Evolutionary conservation across 495 filamentous ascomycete genomes (phyloP).

Genomic region (Tuber calosporum): DNA sequence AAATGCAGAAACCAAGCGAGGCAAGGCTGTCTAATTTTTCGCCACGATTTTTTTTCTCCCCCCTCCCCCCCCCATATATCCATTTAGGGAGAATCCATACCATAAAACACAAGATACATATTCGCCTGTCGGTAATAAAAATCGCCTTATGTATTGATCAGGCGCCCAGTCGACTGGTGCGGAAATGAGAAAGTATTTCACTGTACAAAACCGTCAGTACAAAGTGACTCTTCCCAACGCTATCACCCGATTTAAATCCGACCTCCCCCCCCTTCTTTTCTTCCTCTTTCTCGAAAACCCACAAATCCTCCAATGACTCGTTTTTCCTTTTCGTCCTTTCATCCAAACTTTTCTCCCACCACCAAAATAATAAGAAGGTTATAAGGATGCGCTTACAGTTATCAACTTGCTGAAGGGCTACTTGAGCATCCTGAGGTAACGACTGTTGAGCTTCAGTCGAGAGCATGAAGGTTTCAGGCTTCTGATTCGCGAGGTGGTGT

Average conservation of each 20-base stretch:
- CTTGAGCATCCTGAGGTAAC: conserved; percentile 90
- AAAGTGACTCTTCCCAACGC: conserved; percentile 20
- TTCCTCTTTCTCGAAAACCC: conserved; percentile 10
- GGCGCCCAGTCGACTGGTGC: conserved; percentile 96
- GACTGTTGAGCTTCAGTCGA: conserved; percentile 93
- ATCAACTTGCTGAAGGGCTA: conserved; percentile 95
- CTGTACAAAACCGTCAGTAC: conserved; percentile 48
- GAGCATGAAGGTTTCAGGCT: conserved; percentile 97
- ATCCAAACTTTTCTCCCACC: conserved; percentile 12
- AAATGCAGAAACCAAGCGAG: not conserved
- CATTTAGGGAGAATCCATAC: conserved; percentile 47
- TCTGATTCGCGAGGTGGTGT: conserved; percentile 52
- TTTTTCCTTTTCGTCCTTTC: conserved; percentile 14
- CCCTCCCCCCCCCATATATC: not conserved
- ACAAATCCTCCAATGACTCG: conserved; percentile 8
- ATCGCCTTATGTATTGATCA: conserved; percentile 93
- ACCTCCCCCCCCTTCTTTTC: not conserved
- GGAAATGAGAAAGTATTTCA: conserved; percentile 99
- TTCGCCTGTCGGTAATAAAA: conserved; percentile 91
- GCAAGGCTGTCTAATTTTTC: conserved; percentile 21
- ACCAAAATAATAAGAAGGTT: conserved; percentile 5
- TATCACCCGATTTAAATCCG: conserved; percentile 12
- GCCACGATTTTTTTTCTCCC: not conserved
- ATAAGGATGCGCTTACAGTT: conserved; percentile 63
- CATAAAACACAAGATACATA: conserved; percentile 98